phyloP scores from a whole-genome alignment of 2,329 filamentous ascomycete genomes.

The Neocatenulostroma microsporum region DNA sequence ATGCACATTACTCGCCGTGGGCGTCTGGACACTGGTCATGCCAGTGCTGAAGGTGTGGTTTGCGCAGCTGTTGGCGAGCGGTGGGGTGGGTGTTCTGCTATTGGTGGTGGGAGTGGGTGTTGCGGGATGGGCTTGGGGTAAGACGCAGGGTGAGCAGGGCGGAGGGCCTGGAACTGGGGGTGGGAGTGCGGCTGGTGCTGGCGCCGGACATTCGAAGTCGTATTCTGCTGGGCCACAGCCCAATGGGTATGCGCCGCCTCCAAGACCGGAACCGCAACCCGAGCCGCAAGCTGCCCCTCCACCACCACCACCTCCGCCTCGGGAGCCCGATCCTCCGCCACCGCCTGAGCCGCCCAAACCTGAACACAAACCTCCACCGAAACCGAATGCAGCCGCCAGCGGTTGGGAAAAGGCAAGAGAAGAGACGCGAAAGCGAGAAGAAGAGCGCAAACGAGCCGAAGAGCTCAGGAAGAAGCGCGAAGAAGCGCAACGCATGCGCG shows the following conservation, averaged over 20 bases:
- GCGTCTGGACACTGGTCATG: slow-evolving; percentile 63
- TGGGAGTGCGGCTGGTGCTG: slow-evolving; percentile 27
- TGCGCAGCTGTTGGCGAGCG: slow-evolving; percentile 57
- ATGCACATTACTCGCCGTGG: slow-evolving; percentile 63
- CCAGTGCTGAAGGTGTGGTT: slow-evolving; percentile 71
- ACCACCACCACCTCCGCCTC: slow-evolving; percentile 14
- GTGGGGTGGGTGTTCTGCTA: slow-evolving; percentile 63
- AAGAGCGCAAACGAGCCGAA: slow-evolving; percentile 52
- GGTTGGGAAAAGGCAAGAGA: slow-evolving; percentile 63
- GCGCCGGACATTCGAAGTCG: slow-evolving; percentile 16
- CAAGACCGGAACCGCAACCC: slow-evolving; percentile 8
- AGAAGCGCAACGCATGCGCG: slow-evolving; percentile 45
- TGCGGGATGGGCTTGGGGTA: slow-evolving; percentile 68
- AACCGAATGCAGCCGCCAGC: slow-evolving; percentile 17
- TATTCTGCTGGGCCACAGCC: too few relatives aligned
- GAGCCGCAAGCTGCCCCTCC: slow-evolving; percentile 10
- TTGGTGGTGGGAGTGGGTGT: slow-evolving; percentile 66
- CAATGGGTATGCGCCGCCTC: slow-evolving; percentile 16
- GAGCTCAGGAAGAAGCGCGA: slow-evolving; percentile 53
- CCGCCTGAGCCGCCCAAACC: slow-evolving; percentile 13
- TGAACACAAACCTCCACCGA: too few relatives aligned
- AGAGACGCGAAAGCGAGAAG: slow-evolving; percentile 56
- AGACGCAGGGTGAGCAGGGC: slow-evolving; percentile 50
- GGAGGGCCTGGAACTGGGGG: slow-evolving; percentile 24
- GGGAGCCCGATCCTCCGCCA: slow-evolving; percentile 11